Conservation (phyloP, 148 eudicot genomes). For the Dianthus caryophyllus region DNA sequence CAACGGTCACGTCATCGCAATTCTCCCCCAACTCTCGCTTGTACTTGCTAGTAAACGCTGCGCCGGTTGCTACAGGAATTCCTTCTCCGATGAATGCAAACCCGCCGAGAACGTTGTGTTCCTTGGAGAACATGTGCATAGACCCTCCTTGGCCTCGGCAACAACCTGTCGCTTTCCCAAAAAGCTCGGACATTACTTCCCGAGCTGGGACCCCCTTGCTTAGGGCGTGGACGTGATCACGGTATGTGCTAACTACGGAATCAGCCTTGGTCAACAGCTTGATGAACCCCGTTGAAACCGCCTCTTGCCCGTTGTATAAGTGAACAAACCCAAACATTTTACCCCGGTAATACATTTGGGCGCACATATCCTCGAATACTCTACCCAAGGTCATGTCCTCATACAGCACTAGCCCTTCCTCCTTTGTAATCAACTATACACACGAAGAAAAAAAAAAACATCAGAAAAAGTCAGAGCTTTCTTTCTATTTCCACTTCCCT, state of each 20-base stretch:
- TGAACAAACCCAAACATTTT: conserved; percentile 98
- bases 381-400: conserved; percentile 89
- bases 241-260: conserved; percentile 77
- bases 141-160: conserved; percentile 98
- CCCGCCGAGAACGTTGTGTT: conserved; percentile 87
- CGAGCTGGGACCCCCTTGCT: conserved; percentile 91
- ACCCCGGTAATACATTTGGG: conserved; percentile 95
- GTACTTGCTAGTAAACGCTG: conserved; percentile 76
- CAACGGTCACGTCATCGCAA: conserved; percentile 79
- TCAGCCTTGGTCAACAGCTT: conserved; percentile 72
- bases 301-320: conserved; percentile 94
- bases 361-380: conserved; percentile 92
- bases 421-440: conserved; percentile 75
- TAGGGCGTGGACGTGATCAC: conserved; percentile 84
- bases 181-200: conserved; percentile 92
- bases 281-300: conserved; percentile 94
- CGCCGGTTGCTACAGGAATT: conserved; percentile 89
- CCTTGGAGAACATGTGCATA: conserved; percentile 96
- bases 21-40: conserved; percentile 66
- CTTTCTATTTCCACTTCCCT: background rate
- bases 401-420: conserved; percentile 81
- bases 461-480: conserved; percentile 6
- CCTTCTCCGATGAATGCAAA: conserved; percentile 97
- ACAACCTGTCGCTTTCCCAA: conserved; percentile 87
- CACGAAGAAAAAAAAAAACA: background rate